phyloP scores from a whole-genome alignment of 225 moss, liverwort and hornwort genomes.

The Pseudoscleropodium purum region DNA sequence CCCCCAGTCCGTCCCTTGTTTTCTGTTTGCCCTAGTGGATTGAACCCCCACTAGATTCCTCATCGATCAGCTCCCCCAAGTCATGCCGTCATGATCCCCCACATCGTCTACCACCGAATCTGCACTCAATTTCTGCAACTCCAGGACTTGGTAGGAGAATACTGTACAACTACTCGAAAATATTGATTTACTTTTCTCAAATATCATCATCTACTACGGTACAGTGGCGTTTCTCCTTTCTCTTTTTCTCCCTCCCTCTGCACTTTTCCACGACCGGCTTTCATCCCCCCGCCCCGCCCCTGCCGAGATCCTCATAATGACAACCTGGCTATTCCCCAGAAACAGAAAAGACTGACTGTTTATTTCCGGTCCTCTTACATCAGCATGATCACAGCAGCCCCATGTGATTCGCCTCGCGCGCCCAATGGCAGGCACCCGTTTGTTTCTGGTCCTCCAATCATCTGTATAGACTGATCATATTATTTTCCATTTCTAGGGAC shows the following conservation, averaged over 20 bases:
- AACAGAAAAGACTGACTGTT: not conserved
- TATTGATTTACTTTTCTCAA: not conserved
- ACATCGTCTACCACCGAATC: not conserved
- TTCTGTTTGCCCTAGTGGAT: not conserved
- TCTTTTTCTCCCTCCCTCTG: not conserved
- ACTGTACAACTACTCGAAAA: not conserved
- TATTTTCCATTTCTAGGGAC: not conserved
- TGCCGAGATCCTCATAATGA: slow-evolving; percentile 21
- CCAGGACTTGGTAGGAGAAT: not conserved
- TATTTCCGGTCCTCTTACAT: not conserved
- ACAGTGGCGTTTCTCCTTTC: not conserved
- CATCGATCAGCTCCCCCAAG: not conserved
- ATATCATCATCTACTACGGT: not conserved
- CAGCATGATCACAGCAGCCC: slow-evolving; percentile 3
- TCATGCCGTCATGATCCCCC: not conserved
- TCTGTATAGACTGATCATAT: not conserved
- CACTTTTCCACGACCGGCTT: not conserved
- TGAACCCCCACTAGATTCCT: not conserved
- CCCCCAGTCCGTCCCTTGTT: not conserved
- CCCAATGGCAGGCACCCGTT: not conserved
- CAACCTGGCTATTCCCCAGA: slow-evolving; percentile 2
- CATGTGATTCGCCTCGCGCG: not conserved
- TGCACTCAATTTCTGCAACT: not conserved
- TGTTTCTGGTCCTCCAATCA: not conserved
- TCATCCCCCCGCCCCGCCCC: not conserved